Evolutionary conservation across 1,284 basidiomycete species (phyloP), one percentile per base, ranked within the genome.

Genomic region (Ganoderma resinaceum): DNA sequence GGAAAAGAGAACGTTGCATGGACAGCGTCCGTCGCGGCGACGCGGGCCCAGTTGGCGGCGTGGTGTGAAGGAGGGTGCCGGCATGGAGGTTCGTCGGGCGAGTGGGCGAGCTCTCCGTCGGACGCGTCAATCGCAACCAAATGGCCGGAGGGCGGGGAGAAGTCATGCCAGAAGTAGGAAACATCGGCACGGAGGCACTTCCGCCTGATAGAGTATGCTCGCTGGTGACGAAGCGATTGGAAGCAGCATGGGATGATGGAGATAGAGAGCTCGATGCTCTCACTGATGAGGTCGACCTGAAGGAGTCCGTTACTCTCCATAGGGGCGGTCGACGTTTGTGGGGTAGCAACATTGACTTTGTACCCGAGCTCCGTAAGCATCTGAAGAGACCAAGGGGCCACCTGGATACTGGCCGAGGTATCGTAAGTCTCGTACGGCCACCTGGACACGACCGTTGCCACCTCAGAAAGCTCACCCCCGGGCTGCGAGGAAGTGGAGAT

Each of bases 321-420:
- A 3, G 52, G 26, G 29, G 29, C 52, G 14, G 31, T 18, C 29
- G 52, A 31, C 5, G 52, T 33, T 14, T 29, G 12, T 5, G 14
- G 14, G 1, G 14, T n/a, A 14, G 57, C 26, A 0, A 38, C 33
- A 11, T 20, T 2, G 20, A 59, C 37, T 37, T 38, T 59, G 57
- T 59, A 62, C 16, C 61, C 61, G 42, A 46, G 42, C 29, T 26
- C 61, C 7, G 40, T 4, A 16, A 62, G 61, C 26, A 49, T 23
- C 35, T 46, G 12, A 8, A 37, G 61, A 9, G 40, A 61, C 61
- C 61, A 61, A 7, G 61, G 61, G 20, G 61, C 61, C 3, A 62
- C 8, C 14, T 42, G 37, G 20, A 61, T 29, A 2, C 16, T 18
- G 16, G 38, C 38, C 23, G 26, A 8, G 20, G 20, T 18, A 20